These are phyloP conservation scores for Ploettnerulaceae sp. DNA, from an alignment of 2,329 filamentous ascomycete genomes.

Conservation along the genomic window DNA sequence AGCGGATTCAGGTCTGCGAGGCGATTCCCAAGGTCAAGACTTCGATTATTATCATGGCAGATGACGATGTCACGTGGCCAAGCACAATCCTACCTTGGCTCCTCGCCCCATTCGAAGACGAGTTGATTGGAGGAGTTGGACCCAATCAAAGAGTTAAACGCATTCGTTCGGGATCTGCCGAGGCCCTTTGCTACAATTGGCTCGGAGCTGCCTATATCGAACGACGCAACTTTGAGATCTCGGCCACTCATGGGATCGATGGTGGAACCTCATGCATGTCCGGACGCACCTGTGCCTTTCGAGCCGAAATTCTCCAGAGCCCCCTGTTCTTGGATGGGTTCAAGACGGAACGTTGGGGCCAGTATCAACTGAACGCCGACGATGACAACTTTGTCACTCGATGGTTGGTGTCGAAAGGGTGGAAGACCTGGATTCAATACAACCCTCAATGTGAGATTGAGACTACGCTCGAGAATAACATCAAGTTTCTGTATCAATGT, in stretches of 20 bases:
- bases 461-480: conserved; percentile 85
- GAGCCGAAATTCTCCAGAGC: conserved; percentile 80
- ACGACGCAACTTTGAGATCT: conserved; percentile 93
- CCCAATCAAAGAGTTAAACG: conserved; percentile 82
- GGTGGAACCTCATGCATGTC: conserved; percentile 97
- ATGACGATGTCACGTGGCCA: conserved; percentile 95
- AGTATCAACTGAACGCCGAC: conserved; percentile 88
- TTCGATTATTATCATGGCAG: conserved; percentile 82
- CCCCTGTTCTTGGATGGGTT: conserved; percentile 83
- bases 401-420: conserved; percentile 87
- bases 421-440: conserved; percentile 95
- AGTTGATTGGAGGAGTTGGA: conserved; percentile 79
- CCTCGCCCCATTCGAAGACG: conserved; percentile 83
- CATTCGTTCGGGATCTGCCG: conserved; percentile 53
- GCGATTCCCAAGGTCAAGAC: conserved; percentile 83
- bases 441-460: conserved; percentile 85
- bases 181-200: conserved; percentile 74
- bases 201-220: conserved; percentile 89
- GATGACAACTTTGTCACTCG: conserved; percentile 98
- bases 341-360: conserved; percentile 84
- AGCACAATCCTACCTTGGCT: conserved; percentile 84
- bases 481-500: conserved; percentile 89
- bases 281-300: conserved; percentile 87
- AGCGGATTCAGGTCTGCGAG: conserved; percentile 87
- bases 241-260: conserved; percentile 89